phyloP scores from a whole-genome alignment of 805 yeast species.

The Metschnikowia koreensis region DNA sequence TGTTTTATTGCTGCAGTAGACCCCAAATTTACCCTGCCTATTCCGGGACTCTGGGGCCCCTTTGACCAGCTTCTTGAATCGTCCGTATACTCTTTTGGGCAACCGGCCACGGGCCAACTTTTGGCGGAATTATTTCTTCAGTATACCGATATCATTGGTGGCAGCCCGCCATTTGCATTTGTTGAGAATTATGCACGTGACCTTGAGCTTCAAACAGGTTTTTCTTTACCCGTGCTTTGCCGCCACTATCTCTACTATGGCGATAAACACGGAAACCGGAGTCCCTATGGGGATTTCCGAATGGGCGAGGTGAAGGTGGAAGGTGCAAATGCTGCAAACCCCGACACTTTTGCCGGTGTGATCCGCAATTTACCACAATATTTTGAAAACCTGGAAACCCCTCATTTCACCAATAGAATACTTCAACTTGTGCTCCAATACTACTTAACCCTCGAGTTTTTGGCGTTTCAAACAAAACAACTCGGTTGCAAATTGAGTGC shows the following conservation, averaged over 20 bases:
- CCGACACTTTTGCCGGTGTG: neutral
- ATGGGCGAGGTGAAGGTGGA: constrained; percentile 53
- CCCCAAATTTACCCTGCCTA: constrained; percentile 21
- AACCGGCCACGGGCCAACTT: constrained; percentile 56
- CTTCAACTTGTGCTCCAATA: constrained; percentile 38
- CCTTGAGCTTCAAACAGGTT: constrained; percentile 23
- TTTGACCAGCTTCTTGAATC: constrained; percentile 36
- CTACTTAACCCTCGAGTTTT: constrained; percentile 47
- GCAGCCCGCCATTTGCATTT: constrained; percentile 11
- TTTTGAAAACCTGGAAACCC: too few species aligned
- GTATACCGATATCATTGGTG: constrained; percentile 9
- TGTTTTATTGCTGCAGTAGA: constrained; percentile 40
- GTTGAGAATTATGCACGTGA: constrained; percentile 23
- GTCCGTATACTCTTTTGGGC: constrained; percentile 52
- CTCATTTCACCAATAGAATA: too few species aligned
- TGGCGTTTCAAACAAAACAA: constrained; percentile 49
- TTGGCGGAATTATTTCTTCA: constrained; percentile 47
- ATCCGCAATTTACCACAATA: too few species aligned
- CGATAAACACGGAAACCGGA: constrained; percentile 57
- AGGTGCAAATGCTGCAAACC: constrained; percentile 29
- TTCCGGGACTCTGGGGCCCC: constrained; percentile 63
- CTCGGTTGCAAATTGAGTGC: constrained; percentile 28
- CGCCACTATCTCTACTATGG: constrained; percentile 49
- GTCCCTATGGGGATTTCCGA: constrained; percentile 50
- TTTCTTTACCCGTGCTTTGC: constrained; percentile 25